Base-by-base conservation (phyloP, 2,329 filamentous ascomycete species). In the Gaeumannomyces tritici region DNA sequence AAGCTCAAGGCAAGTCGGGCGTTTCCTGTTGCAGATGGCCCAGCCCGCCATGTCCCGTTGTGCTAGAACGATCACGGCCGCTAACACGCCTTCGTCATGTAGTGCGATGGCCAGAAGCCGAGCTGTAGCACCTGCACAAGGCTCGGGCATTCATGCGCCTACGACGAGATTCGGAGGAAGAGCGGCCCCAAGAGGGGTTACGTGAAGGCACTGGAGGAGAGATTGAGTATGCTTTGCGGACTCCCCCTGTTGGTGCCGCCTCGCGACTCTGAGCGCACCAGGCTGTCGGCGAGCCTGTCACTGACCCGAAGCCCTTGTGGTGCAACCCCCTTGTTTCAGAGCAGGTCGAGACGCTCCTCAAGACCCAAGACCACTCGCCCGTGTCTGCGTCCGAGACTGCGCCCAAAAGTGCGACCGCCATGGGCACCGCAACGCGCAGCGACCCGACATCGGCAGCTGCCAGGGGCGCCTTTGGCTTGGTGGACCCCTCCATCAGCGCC, bases 181-280 rank as follows among this genome's bases (percentile, higher is more conserved):
- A 96, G 92, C 73, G 93, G 93, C 3, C 93, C 93, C 2, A 96
- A 96, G 79, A 84, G 93, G 72, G 93, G 93, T 69, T 96, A 97
- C 73, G 93, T 96, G 65, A 96, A 96, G 79, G 89, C 92, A 64
- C 77, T 98, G 68, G 95, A 98, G 75, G 93, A 96, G 73, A 85
- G 95, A 73, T 77, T 99, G 71, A 93, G 92, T 96, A 81, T 78
- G 89, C 21, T 47, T 62, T 7, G 28, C 15, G 18, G 33, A 60
- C 24, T 29, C 33, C 29, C 60, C 15, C 21, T 28, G 7, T 26
- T 8, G 13, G 24, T n/a, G n/a, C 21, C 18, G n/a, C 28, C n/a
- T 9, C 24, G 54, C 13, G 26, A 9, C 31, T 31, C 29, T 12
- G 28, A 24, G 55, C 35, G 55, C 61, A 24, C 24, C 13, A 5